Base-by-base conservation (phyloP, 495 filamentous ascomycete genomes). In the Neurospora sp. region DNA sequence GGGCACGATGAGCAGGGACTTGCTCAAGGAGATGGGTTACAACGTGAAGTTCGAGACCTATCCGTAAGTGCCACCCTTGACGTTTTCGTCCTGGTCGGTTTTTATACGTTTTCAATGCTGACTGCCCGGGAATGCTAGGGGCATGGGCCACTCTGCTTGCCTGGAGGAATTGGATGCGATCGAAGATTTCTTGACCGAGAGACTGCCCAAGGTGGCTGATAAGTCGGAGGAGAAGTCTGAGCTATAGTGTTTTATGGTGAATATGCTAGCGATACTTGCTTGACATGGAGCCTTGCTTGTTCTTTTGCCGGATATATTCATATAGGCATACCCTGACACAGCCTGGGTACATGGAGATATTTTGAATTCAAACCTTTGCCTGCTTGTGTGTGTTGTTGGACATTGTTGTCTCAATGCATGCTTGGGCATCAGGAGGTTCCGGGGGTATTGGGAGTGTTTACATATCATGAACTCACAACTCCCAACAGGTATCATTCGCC, bases 151-250 rank as follows among this genome's bases (percentile, higher is more conserved):
- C 81, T 91, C 89, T 31, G 96, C 96, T 2, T 89, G 90, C 78
- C 87, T 88, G 6, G 80, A 89, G 73, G 95, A 98, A 84, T 90
- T 98, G 72, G 87, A 94, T 73, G 91, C 97, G 76, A 82, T 98
- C 40, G 94, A 97, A 83, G 83, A 82, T 31, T 98, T 92, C 84
- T 76, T 98, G 45, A 83, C 84, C 24, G 84, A 89, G 76, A 82
- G 82, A 24, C 81, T 97, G 66, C 91, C 92, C 6, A 73, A 85
- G 39, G 85, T 79, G 34, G 83, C 84, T 34, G 81, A 80, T 62
- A 84, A 83, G 77, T 77, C 82, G n/a, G 84, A 85, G 73, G 81
- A 80, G 62, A 84, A 83, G 77, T 77, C 82, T 19, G 84, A 85
- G 73, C 75, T 84, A 39, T 84, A 69, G 79, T 42, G 38, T 24